Base-by-base conservation (phyloP, 2,329 filamentous ascomycete species). In the Pseudopyricularia cyperi region DNA sequence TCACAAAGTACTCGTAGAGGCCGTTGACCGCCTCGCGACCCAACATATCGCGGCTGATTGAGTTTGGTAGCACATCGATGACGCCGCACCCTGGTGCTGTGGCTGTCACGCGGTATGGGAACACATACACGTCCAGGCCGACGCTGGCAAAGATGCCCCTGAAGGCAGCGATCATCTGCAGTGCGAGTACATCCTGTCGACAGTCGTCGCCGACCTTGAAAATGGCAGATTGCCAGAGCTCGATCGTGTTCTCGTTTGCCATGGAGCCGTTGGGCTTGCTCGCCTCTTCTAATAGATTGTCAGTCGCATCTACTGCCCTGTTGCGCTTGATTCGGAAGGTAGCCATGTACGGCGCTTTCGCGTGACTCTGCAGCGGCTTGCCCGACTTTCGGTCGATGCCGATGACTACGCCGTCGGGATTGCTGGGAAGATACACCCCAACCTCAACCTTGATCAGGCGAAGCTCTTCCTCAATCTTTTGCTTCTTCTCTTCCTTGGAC, bases 121-220 rank as follows among this genome's bases (percentile, higher is more conserved):
- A 96, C 50, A 98, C 93, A 68, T 85, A 99, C 22, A 97, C 91
- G 62, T 98, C 93, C 9, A 99, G 78, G 0, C 94, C 94, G 39
- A 97, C 87, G 57, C 81, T 85, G 65, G 95, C 87, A 75, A 97
- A 98, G 61, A 99, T 98, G 56, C 90, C 90, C 24, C 93, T 84
- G 75, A 98, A 99, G 1, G 90, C 89, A 0, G 93, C 85, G 65
- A 99, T 96, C 85, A 99, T 94, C 68, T 98, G 93, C 55, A 99
- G 73, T 2, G 93, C 93, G 55, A 99, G 75, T 51, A 99, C 87
- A 61, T 99, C 94, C 69, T 99, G 93, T 50, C 93, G 85, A 65
- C 93, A 97, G 67, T 99, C 93, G 65, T 99, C 93, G 56, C 93
- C 93, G 48, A 99, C 94, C 67, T 99, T 99, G 82, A 99, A 99